phyloP scores from a whole-genome alignment of 345 rosid species.

The Camelina hispida region DNA sequence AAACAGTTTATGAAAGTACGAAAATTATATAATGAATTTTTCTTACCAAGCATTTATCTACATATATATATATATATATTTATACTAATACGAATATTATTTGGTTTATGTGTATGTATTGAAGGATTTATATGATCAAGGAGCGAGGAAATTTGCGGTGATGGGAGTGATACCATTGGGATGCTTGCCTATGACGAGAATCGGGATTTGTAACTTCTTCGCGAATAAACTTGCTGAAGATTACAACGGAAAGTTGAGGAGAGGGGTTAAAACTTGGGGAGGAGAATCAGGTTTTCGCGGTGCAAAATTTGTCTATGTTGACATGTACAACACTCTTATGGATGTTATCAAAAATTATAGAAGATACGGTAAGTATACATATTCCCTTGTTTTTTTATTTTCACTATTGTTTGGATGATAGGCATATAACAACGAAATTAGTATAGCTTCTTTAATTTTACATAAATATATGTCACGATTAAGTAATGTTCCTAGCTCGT shows the following conservation, averaged over 20 bases:
- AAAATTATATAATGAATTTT: not conserved
- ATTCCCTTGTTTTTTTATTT: not conserved
- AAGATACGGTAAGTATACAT: slow-evolving; percentile 53
- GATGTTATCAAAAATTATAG: slow-evolving; percentile 54
- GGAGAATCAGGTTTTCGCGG: slow-evolving; percentile 18
- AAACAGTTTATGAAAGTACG: slow-evolving; percentile 52
- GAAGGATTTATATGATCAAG: slow-evolving; percentile 38
- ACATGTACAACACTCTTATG: slow-evolving; percentile 60
- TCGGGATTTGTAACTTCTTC: slow-evolving; percentile 15
- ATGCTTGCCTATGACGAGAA: slow-evolving; percentile 41
- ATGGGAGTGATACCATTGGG: slow-evolving; percentile 47
- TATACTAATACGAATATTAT: too few species aligned
- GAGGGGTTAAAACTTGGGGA: not conserved
- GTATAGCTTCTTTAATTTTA: not conserved
- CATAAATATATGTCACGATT: not conserved
- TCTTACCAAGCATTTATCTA: slow-evolving; percentile 2
- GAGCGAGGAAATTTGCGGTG: slow-evolving; percentile 45
- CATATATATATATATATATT: slow-evolving; percentile 16
- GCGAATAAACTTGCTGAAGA: slow-evolving; percentile 26
- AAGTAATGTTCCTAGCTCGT: not conserved
- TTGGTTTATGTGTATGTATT: slow-evolving; percentile 3
- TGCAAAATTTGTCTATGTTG: slow-evolving; percentile 53
- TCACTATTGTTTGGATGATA: not conserved
- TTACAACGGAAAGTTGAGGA: slow-evolving; percentile 33
- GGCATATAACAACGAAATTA: not conserved